Evolutionary conservation across 192 early-diverging fungal genomes (phyloP).

Genomic region (Cladochytrium replicatum): DNA sequence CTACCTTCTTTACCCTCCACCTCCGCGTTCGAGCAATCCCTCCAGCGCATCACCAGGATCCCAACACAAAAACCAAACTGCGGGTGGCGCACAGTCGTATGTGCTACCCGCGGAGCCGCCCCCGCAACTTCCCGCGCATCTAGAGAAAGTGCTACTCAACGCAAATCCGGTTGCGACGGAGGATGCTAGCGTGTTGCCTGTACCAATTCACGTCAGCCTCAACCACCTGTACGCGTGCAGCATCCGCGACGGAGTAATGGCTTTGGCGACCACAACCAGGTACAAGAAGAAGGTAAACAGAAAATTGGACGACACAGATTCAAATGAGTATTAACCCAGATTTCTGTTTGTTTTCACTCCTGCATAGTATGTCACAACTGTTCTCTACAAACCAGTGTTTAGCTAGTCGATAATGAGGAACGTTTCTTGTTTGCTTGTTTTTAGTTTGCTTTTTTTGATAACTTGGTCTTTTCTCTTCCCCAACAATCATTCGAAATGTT

Average conservation of each 20-base stretch:
- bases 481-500: no score
- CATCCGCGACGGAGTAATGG: conserved; percentile 94
- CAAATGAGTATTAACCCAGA: conserved; percentile 1
- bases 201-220: conserved; percentile 85
- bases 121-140: conserved; percentile 72
- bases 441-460: no score
- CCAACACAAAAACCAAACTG: conserved; percentile 17
- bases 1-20: conserved; percentile 20
- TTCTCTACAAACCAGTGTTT: conserved; percentile 45
- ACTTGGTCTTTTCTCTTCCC: no score
- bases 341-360: background rate
- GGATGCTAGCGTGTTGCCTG: conserved; percentile 73
- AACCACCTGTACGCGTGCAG: conserved; percentile 96
- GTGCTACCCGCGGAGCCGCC: conserved; percentile 80
- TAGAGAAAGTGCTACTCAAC: conserved; percentile 89
- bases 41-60: background rate
- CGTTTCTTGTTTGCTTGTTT: no score
- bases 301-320: background rate
- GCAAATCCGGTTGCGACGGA: conserved; percentile 31
- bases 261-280: conserved; percentile 76
- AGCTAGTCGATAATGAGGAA: no score
- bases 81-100: conserved; percentile 11
- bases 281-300: conserved; percentile 87
- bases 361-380: conserved; percentile 42
- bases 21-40: background rate